Base-by-base conservation (phyloP, 495 filamentous ascomycete species). In the Saxophila tyrrhenica region DNA sequence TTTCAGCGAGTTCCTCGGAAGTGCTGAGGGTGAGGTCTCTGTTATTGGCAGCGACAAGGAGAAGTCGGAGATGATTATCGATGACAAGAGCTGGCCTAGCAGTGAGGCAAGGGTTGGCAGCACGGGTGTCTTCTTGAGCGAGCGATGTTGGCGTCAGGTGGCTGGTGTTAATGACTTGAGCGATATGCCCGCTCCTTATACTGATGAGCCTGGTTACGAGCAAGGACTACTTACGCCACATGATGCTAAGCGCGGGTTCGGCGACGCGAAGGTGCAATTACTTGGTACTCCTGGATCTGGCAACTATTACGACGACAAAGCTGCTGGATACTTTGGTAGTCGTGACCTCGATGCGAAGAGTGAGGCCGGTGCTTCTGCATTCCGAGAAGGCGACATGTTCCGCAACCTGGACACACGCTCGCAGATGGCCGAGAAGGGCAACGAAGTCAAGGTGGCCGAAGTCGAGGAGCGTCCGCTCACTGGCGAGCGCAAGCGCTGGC, bases 361-460 rank as follows among this genome's bases (percentile, higher is more conserved):
- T 19, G 90, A 98, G 25, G 90, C 90, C 3, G 91, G 88, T 2
- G 87, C 76, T 0, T 94, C 87, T 15, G 89, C 89, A 16, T 85
- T 94, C 59, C 84, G 87, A 52, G 84, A 80, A 47, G 91, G 92
- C 16, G 90, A 98, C 65, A 95, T 98, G 91, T 98, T 98, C 78
- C 85, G 84, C 57, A 94, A 95, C 57, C 75, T 96, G n/a, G 90
- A 96, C 57, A 95, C 87, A 2, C 78, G 85, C 50, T 83, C 94
- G 67, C 85, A 92, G 67, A 89, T 97, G 86, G 86, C 90, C 2
- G 90, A 97, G 65, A 94, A 95, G 50, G 89, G 86, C 57, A 91
- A 94, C 60, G 86, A 94, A 52, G 87, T 88, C 66, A 81, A 87
- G 23, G 82, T 96, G 75, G 78, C 85, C 45, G 89, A 95, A 70